These are phyloP conservation scores for Diaporthe vaccinii DNA, from an alignment of 2,329 filamentous ascomycete species.

Conservation along the genomic window DNA sequence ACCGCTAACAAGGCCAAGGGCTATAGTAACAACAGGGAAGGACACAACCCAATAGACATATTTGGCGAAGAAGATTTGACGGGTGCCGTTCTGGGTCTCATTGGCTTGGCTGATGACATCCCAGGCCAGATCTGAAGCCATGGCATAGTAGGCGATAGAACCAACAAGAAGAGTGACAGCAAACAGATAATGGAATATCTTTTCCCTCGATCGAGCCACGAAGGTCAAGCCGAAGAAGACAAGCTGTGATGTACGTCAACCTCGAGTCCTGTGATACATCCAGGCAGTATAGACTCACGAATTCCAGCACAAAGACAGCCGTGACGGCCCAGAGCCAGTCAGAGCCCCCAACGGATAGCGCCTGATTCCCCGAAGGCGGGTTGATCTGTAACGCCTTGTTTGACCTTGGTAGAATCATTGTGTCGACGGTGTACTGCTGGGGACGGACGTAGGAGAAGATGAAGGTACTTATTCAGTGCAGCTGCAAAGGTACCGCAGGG, in stretches of 20 bases:
- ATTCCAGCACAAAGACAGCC: conserved; percentile 61
- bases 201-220: conserved; percentile 60
- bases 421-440: background rate
- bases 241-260: conserved; percentile 51
- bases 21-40: conserved; percentile 60
- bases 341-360: conserved; percentile 61
- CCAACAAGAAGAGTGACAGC: conserved; percentile 63
- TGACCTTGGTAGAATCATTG: conserved; percentile 35
- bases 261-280: background rate
- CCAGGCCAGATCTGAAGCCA: conserved; percentile 66
- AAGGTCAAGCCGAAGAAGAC: conserved; percentile 54
- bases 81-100: conserved; percentile 49
- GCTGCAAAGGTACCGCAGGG: background rate
- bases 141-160: conserved; percentile 64
- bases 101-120: conserved; percentile 54
- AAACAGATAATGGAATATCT: conserved; percentile 70
- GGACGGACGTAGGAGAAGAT: background rate
- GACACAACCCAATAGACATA: conserved; percentile 68
- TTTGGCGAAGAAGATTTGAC: conserved; percentile 69
- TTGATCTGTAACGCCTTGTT: conserved; percentile 63
- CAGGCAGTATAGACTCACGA: conserved; percentile 52
- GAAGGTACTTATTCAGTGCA: background rate
- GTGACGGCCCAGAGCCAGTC: conserved; percentile 70
- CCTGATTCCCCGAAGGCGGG: conserved; percentile 56
- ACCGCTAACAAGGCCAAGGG: conserved; percentile 64